These are phyloP conservation scores for Rhinocladiella mackenziei DNA, from an alignment of 2,329 filamentous ascomycete species.

Conservation along the genomic window DNA sequence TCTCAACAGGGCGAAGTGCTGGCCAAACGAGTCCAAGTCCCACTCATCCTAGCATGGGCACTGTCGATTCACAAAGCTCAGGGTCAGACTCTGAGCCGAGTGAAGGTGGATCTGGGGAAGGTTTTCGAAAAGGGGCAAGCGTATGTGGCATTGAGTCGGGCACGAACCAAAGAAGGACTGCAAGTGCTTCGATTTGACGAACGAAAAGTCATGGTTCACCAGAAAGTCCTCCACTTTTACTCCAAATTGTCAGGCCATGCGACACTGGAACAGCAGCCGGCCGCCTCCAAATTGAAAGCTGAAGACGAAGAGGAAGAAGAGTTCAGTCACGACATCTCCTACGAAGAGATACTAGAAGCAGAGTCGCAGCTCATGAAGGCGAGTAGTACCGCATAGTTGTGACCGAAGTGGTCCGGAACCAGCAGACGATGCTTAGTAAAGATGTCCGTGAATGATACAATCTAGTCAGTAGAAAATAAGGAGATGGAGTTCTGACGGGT, in stretches of 20 bases:
- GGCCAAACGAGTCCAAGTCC: constrained; percentile 75
- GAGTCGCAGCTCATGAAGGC: constrained; percentile 14
- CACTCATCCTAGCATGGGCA: constrained; percentile 93
- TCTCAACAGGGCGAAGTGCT: constrained; percentile 92
- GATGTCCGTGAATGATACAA: too few species aligned
- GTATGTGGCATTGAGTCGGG: constrained; percentile 92
- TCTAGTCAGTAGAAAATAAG: too few species aligned
- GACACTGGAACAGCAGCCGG: constrained; percentile 34
- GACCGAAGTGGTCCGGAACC: background rate
- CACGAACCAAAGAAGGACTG: constrained; percentile 78
- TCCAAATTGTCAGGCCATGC: constrained; percentile 72
- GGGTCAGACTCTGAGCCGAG: constrained; percentile 86
- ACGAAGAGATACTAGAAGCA: constrained; percentile 22
- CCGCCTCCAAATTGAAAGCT: constrained; percentile 19
- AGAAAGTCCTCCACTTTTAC: constrained; percentile 81
- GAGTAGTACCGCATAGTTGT: background rate
- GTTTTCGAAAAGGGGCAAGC: constrained; percentile 98
- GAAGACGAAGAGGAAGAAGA: constrained; percentile 42
- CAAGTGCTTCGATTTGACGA: constrained; percentile 87
- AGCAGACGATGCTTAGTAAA: too few species aligned
- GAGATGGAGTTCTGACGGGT: too few species aligned
- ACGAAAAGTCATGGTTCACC: constrained; percentile 89
- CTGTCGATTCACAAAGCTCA: constrained; percentile 97
- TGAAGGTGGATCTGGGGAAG: constrained; percentile 86
- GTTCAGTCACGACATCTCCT: constrained; percentile 38